Conservation (phyloP, 345 rosid species). For the Salix caprea region DNA sequence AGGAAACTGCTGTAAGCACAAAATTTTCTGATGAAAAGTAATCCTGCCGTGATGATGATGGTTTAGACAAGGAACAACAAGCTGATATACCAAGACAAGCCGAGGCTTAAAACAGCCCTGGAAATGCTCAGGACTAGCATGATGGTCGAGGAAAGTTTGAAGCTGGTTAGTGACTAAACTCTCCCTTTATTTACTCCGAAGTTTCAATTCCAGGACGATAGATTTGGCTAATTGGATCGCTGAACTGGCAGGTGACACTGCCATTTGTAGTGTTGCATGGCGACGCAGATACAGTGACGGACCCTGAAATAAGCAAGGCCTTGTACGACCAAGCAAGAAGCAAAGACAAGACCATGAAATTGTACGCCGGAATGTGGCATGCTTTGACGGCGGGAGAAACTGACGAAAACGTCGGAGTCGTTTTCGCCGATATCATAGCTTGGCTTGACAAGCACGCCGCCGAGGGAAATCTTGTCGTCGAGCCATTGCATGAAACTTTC, state of each 20-base stretch:
- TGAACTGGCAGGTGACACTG: slow-evolving; percentile 49
- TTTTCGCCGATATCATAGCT: slow-evolving; percentile 58
- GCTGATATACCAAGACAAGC: slow-evolving; percentile 92
- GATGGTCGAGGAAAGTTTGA: slow-evolving; percentile 64
- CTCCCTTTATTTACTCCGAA: background rate
- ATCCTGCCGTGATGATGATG: background rate
- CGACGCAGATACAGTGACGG: slow-evolving; percentile 86
- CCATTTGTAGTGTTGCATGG: slow-evolving; percentile 94
- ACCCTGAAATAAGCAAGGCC: slow-evolving; percentile 93
- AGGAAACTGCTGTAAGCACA: background rate
- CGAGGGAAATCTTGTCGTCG: slow-evolving; percentile 18
- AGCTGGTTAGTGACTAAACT: slow-evolving; percentile 34
- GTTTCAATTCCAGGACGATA: background rate
- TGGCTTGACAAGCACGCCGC: slow-evolving; percentile 64
- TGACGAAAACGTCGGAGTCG: slow-evolving; percentile 59
- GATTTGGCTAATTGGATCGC: background rate
- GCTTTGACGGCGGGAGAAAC: slow-evolving; percentile 82
- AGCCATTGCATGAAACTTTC: slow-evolving; percentile 22
- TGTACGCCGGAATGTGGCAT: slow-evolving; percentile 98
- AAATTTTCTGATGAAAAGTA: no score
- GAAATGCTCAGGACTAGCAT: slow-evolving; percentile 93
- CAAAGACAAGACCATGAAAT: slow-evolving; percentile 70
- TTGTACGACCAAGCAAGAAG: slow-evolving; percentile 65
- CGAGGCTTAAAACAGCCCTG: slow-evolving; percentile 86
- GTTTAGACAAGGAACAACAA: slow-evolving; percentile 76